Evolutionary conservation across 495 filamentous ascomycete genomes (phyloP), one percentile per base, ranked within the genome.

Genomic region (Neurospora tetraspora): DNA sequence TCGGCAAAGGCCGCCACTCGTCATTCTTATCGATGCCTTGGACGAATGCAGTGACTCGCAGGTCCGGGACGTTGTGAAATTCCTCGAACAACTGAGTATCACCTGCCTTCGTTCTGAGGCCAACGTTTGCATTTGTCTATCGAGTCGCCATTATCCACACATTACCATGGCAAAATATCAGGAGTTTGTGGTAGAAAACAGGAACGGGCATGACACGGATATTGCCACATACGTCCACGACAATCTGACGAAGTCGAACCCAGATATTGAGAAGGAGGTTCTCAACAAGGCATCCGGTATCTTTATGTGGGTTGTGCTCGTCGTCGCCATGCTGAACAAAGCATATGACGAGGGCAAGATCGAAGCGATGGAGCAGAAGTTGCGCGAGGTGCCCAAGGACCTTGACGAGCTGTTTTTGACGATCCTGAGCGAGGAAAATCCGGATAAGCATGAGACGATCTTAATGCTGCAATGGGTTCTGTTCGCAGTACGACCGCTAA

Each of bases 291-390:
- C 75, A 39, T 47, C 61, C 16, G 59, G 70, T 20, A 71, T 82
- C 18, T 83, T 83, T 38, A 23, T 83, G 37, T 83, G 81, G 81
- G 81, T 77, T 6, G 80, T 75, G 1, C 75, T 82, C 12, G 80
- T 83, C 5, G 74, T 81, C 3, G 23, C 74, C 27, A 77, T 80
- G 18, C 71, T 83, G 0, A 82, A 80, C 37, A 77, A 77, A 39
- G 79, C 73, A n/a, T 76, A 73, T 72, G 78, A 77, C 45, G 65
- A 73, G 18, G 80, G 80, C 6, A 34, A 70, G 2, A 3, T 69
- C 3, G 71, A 75, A 6, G 75, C 70, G 4, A 75, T 76, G 65
- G n/a, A 53, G 45, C 69, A 68, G 23, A 68, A 14, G 0, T 27
- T 75, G 14, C n/a, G 65, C 23, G 65, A 75, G 9, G 23, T 72